Base-by-base conservation (phyloP, 805 yeast genomes). In the Nakazawaea laoshanensis region DNA sequence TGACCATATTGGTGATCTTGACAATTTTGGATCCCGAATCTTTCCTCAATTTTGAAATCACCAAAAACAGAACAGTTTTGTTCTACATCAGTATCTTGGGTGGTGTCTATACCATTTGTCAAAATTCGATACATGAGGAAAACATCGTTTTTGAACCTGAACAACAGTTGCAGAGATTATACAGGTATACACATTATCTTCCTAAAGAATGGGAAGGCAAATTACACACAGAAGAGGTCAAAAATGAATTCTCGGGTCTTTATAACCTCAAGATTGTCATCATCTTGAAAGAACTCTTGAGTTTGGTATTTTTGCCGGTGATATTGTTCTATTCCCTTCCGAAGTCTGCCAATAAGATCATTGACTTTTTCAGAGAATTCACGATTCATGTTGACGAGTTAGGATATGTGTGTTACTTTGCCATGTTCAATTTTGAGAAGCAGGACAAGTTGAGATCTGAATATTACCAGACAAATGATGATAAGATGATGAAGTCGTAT, bases 351-450 rank as follows among this genome's bases (percentile, higher is more conserved):
- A 88, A 82, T 19, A 65, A 74, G 18, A 81, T 92, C 28, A 72
- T 92, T 20, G 97, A 92, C 49, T 92, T 92, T 49, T 85, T 89
- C 53, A 61, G 97, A 36, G 96, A 89, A 38, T 80, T 74, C 44
- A 77, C 95, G 9, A 77, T 87, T 9, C 92, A 89, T 52, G 85
- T 88, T 30, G 96, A 88, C 58, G 97, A 96, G 0, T 61, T 92
- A 25, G 99, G 98, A 0, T 81, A 88, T 48, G 95, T 92, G 24
- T 89, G 97, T 50, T 78, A 85, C 19, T 86, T 79, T 65, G 97
- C 97, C 2, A 84, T 85, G 77, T 92, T 92, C 57, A 80, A 85
- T 43, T 74, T 81, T 41, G 66, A 68, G 39, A 69, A 64, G 36
- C 57, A 61, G 39, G 62, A 59, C 14, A 55, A 53, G 34, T 36